Percentiles rank a stretch among this genome's conserved stretches.
Evolutionary conservation across 2,329 filamentous ascomycete species (phyloP).

Genomic region (Aureobasidium leucospermi): DNA sequence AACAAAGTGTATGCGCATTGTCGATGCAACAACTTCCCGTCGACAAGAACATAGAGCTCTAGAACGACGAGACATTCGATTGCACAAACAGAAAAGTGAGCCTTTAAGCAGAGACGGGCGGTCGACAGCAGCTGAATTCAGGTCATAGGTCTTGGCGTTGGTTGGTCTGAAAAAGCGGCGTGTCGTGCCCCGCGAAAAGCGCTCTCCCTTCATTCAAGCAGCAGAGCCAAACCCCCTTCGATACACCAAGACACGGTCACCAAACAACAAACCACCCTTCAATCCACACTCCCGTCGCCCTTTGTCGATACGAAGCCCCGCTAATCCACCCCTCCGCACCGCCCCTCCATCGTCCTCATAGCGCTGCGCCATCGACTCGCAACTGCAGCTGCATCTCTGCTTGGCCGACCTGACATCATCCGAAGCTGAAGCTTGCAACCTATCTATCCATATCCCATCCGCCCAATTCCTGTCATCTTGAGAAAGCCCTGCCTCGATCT

Average conservation of each 20-base stretch:
- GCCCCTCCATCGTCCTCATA: neutral
- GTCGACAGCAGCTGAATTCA: neutral
- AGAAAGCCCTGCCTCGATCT: neutral
- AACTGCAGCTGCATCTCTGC: conserved; percentile 2
- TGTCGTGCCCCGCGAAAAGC: conserved; percentile 8
- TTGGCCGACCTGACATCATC: conserved; percentile 12
- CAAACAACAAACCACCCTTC: conserved; percentile 7
- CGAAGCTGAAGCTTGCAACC: conserved; percentile 7
- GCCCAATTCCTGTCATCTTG: neutral
- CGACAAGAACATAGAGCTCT: neutral
- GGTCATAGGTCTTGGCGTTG: neutral
- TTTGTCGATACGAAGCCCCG: neutral
- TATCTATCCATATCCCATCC: neutral
- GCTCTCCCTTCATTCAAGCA: conserved; percentile 2
- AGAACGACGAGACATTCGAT: neutral
- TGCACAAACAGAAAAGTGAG: neutral
- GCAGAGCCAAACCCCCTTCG: neutral
- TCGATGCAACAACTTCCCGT: neutral
- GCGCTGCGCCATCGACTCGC: neutral
- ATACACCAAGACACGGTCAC: neutral
- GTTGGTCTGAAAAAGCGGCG: neutral
- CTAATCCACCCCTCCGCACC: neutral
- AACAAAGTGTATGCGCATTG: neutral
- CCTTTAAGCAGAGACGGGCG: neutral
- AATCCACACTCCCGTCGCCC: neutral